Evolutionary conservation across 331 rosid species (phyloP), one percentile per base, ranked within the genome.

Genomic region (Rosa hybrid): DNA sequence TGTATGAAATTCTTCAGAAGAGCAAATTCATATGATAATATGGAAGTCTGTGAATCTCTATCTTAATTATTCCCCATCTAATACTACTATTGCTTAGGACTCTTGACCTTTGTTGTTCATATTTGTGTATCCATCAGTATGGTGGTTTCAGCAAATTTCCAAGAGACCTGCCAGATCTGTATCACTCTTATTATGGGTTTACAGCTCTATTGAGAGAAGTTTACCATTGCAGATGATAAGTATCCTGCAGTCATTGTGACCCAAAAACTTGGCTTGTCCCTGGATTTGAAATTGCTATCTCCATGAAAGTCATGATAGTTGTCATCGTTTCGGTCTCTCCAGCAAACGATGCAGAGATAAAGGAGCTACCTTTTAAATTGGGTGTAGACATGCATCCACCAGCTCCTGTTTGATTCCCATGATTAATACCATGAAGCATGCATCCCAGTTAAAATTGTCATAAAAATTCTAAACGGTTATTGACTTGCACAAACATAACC

Each of bases 91-190:
- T 38, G 50, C 39, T 64, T 53, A 27, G 42, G 46, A 78, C 79
- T 76, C 86, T 82, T 46, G 72, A 82, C 73, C 75, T 71, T 76
- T 48, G 60, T 38, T 71, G 78, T 81, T 77, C 48, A 23, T 75
- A 48, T 81, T 60, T 87, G 81, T 75, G 83, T 54, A 79, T 80
- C 57, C 65, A 71, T 41, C 87, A 96, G 99, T 92, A 85, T 80
- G 99, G 98, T 56, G 98, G 99, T 76, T 93, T 93, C 90, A 83
- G 94, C 72, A 96, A 96, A 89, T 87, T 86, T 63, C 98, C 97
- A 4, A 86, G 87, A 69, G 80, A 85, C 12, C 42, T 85, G 69
- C 95, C 98, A 9, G 97, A 96, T 80, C 79, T 96, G 21, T 93
- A 95, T 80, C 98, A 96, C 88, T 85, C 97, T 49, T 93, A 84